These are phyloP conservation scores for Tarenaya hassleriana DNA, from an alignment of 345 rosid genomes.

Conservation along the genomic window DNA sequence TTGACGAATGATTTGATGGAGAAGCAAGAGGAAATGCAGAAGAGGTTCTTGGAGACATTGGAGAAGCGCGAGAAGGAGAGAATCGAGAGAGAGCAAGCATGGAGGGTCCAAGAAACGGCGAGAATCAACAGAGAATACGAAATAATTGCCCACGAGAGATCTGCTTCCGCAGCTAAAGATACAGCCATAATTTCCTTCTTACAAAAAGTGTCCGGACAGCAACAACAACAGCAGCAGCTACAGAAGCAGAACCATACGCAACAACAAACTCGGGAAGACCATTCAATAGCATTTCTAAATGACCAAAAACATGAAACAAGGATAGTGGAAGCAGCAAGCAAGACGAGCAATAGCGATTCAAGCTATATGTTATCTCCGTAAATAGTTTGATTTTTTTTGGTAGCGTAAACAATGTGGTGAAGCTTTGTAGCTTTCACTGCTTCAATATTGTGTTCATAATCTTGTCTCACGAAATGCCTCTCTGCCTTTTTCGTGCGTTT, in stretches of 20 bases:
- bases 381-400: too few species aligned
- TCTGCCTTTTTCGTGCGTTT: too few species aligned
- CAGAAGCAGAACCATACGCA: too few species aligned
- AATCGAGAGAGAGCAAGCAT: slow-evolving; percentile 57
- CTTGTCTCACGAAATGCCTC: too few species aligned
- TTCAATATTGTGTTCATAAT: too few species aligned
- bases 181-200: slow-evolving; percentile 68
- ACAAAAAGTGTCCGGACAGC: slow-evolving; percentile 58
- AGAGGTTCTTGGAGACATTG: slow-evolving; percentile 53
- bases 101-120: slow-evolving; percentile 59
- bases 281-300: slow-evolving; percentile 22
- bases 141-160: slow-evolving; percentile 58
- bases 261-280: too few species aligned
- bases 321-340: slow-evolving; percentile 17
- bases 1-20: slow-evolving; percentile 55
- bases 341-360: slow-evolving; percentile 14
- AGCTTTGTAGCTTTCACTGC: too few species aligned
- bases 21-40: slow-evolving; percentile 73
- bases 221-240: slow-evolving; percentile 23
- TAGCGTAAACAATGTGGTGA: too few species aligned
- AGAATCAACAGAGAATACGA: slow-evolving; percentile 57
- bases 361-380: slow-evolving; percentile 18
- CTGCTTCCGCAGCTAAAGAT: slow-evolving; percentile 65
- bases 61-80: slow-evolving; percentile 62
- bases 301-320: slow-evolving; percentile 18